These are phyloP conservation scores for Mucor racemosus DNA, from an alignment of 371 early-diverging fungal genomes.

Conservation along the genomic window DNA sequence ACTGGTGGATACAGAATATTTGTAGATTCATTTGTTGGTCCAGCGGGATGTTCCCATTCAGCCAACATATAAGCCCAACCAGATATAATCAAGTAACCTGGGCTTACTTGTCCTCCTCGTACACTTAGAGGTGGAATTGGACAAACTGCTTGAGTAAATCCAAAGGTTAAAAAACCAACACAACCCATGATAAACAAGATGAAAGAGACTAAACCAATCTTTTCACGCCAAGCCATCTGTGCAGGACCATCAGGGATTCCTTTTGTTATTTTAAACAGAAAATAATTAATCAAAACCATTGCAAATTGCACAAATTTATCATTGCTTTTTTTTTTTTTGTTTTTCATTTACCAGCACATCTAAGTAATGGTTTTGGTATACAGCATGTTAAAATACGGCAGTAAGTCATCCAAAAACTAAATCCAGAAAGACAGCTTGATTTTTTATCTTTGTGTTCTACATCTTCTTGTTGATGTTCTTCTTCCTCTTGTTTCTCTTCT, in stretches of 20 bases:
- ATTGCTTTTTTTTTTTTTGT: background rate
- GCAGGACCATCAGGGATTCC: constrained; percentile 53
- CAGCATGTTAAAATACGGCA: constrained; percentile 62
- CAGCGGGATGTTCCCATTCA: constrained; percentile 56
- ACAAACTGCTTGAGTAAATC: constrained; percentile 62
- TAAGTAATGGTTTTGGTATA: constrained; percentile 42
- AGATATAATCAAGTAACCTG: constrained; percentile 51
- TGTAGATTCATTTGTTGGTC: constrained; percentile 34
- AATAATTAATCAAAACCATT: background rate
- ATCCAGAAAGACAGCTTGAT: constrained; percentile 8
- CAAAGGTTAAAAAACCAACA: constrained; percentile 65
- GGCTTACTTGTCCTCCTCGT: constrained; percentile 37
- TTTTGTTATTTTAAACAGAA: constrained; percentile 12
- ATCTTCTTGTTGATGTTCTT: background rate
- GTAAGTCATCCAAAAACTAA: constrained; percentile 55
- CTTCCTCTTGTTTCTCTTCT: constrained; percentile 36
- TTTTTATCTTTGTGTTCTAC: background rate
- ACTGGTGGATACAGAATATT: constrained; percentile 64
- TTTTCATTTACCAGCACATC: constrained; percentile 22
- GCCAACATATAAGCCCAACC: constrained; percentile 63
- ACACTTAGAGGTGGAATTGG: constrained; percentile 35
- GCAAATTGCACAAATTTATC: background rate
- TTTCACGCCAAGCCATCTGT: constrained; percentile 87
- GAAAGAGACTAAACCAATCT: constrained; percentile 75
- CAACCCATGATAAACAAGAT: constrained; percentile 55